Base-by-base conservation (phyloP, 257 asterid species). In the Solanum arcanum region DNA sequence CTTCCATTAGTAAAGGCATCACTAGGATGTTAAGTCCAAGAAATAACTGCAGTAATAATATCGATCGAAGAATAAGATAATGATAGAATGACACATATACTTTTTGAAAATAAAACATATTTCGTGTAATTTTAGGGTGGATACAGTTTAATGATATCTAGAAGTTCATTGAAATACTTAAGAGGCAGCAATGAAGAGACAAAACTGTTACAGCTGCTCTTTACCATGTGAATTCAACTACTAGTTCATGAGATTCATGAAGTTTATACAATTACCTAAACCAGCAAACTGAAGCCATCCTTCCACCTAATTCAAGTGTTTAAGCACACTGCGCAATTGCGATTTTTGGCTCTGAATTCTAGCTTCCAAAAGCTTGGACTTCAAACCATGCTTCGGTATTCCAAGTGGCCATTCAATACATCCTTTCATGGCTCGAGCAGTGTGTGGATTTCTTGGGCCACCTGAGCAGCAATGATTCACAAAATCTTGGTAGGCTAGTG, bases 401-500 rank as follows among this genome's bases (percentile, higher is more conserved):
- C 87, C 91, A 27, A 90, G 86, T n/a, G 95, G 94, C 95, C 96
- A 92, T 90, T 91, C 94, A 12, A 89, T 89, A 64, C 90, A 91
- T 25, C 94, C 95, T 90, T 89, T 91, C 95, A 93, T 91, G 16
- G 92, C 94, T 88, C 93, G 92, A 76, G 90, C 85, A 1, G 91
- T 88, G 29, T 92, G 94, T 37, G 94, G 96, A 86, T 94, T 91
- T 73, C 88, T 87, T 83, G 46, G 89, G 27, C 88, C 86, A 1
- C 78, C 87, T 39, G 86, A 66, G 49, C 86, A 68, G 85, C 90
- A 88, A 31, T 83, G 86, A 42, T 87, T 37, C 3, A 18, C 91
- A 73, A 68, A 41, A 88, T 83, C 46, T 0, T 83, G 66, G 75
- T 76, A 59, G 12, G 64, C 31, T 25, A 47, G 21, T 85, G 72